These are phyloP conservation scores for Raphanus sativus DNA, from an alignment of 345 rosid genomes.

Conservation along the genomic window DNA sequence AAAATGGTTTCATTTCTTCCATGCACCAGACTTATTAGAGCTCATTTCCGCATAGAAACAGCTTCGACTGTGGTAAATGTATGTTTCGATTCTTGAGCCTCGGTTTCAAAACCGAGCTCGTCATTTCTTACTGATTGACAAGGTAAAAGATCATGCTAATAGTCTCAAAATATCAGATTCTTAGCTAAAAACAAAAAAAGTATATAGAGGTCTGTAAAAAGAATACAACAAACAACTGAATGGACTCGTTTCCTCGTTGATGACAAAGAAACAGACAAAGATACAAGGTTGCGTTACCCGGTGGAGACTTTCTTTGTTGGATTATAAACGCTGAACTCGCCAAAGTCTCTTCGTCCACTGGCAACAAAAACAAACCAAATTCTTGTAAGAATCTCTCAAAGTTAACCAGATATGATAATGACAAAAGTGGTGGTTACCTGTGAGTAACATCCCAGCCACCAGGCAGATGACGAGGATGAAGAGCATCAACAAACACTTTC, in stretches of 20 bases:
- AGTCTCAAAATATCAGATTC: background rate
- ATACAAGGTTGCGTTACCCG: constrained; percentile 7
- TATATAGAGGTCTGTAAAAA: background rate
- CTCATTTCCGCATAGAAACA: background rate
- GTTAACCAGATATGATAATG: too few species aligned
- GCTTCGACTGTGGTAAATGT: constrained; percentile 4
- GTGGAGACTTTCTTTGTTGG: constrained; percentile 49
- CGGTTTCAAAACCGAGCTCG: constrained; percentile 36
- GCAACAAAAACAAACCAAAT: constrained; percentile 59
- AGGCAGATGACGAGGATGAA: constrained; percentile 79
- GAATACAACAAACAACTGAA: constrained; percentile 22
- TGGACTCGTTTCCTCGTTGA: background rate
- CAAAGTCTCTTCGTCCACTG: constrained; percentile 95
- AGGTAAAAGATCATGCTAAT: constrained; percentile 1
- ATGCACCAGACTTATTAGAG: constrained; percentile 22
- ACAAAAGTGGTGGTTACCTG: constrained; percentile 30
- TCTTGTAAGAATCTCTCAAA: constrained; percentile 32
- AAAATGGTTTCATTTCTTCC: background rate
- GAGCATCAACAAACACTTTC: constrained; percentile 80
- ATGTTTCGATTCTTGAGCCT: constrained; percentile 25
- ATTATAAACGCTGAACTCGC: constrained; percentile 88
- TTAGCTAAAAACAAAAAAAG: background rate
- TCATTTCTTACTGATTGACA: background rate
- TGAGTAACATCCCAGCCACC: constrained; percentile 90
- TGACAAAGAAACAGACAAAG: background rate